Base-by-base conservation (phyloP, 176 grass and related monocot genomes). In the Cenchrus americanus region DNA sequence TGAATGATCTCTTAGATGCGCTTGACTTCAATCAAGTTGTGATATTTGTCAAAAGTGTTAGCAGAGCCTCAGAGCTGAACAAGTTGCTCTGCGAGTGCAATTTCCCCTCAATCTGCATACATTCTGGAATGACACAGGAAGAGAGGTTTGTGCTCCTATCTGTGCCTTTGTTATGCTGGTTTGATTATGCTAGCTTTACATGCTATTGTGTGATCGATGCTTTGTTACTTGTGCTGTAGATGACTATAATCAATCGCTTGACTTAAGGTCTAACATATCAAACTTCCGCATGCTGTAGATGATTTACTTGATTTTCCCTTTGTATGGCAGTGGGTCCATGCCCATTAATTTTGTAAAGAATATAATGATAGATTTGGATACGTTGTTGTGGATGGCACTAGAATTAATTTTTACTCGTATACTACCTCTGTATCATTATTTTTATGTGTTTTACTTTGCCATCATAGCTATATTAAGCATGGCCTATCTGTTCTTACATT, bases 21-120 rank as follows among this genome's bases (percentile, higher is more conserved):
- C 79, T 99, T 43, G 97, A 99, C 77, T 99, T 96, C 79, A 99
- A 99, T 48, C 97, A 99, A 90, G 89, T 99, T 69, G 97, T 99
- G 10, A 99, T 99, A 71, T 99, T 99, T 87, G 97, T 99, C 22
- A 99, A 94, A 78, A 99, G 97, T 5, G 93, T 99, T 57, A 96
- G 74, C 21, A 88, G 93, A 55, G 93, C 97, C 14, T 91, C 93
- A 9, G 97, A 99, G 72, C 88, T 99, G 47, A 99, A 99, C 90
- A 99, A 94, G 89, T 80, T 99, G 75, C 91, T 99, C 24, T 90
- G 87, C 2, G 96, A 99, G 55, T 99, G 96, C 82, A 99, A 99
- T 79, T 99, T 99, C 50, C 96, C 96, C 66, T 89, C 96, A n/a
- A 99, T 99, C 77, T 92, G 86, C 76, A 99, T 99, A 63, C 96